phyloP scores from a whole-genome alignment of 2,329 filamentous ascomycete genomes.

The Scortechinia acanthostroma region DNA sequence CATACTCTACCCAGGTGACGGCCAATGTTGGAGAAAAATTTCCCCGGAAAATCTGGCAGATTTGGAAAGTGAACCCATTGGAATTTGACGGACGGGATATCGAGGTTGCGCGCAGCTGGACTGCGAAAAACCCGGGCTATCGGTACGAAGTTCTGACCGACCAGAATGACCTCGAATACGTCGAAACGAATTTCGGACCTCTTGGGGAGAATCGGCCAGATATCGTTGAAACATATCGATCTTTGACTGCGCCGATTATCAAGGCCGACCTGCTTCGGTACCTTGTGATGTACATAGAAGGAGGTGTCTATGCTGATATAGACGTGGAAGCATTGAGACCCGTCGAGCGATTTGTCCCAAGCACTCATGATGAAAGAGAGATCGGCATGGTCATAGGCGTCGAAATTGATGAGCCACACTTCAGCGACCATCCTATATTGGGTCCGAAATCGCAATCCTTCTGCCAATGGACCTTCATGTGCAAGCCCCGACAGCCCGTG shows the following conservation, averaged over 20 bases:
- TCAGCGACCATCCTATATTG: no score
- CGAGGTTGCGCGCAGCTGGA: no score
- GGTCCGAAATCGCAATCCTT: slow-evolving; percentile 4
- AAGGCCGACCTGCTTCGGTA: slow-evolving; percentile 6
- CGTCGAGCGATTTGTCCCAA: slow-evolving; percentile 6
- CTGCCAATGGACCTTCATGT: slow-evolving; percentile 5
- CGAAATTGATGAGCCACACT: slow-evolving; percentile 5
- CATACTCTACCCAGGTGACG: no score
- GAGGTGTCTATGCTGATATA: slow-evolving; percentile 7
- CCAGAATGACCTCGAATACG: not conserved
- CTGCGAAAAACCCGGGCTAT: not conserved
- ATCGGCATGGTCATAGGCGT: slow-evolving; percentile 5
- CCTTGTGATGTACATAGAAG: slow-evolving; percentile 5
- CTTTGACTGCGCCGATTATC: not conserved
- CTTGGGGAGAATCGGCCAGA: not conserved
- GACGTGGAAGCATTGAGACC: slow-evolving; percentile 4
- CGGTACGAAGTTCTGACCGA: not conserved
- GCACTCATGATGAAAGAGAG: slow-evolving; percentile 1
- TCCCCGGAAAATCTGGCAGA: no score
- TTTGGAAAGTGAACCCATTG: no score
- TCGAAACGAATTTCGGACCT: not conserved
- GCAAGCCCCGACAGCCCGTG: no score
- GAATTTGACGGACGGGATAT: no score
- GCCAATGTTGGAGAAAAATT: no score
- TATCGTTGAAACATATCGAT: not conserved